Evolutionary conservation across 2,329 filamentous ascomycete species (phyloP), one percentile per base, ranked within the genome.

Genomic region (Aspergillus thermomutatus): DNA sequence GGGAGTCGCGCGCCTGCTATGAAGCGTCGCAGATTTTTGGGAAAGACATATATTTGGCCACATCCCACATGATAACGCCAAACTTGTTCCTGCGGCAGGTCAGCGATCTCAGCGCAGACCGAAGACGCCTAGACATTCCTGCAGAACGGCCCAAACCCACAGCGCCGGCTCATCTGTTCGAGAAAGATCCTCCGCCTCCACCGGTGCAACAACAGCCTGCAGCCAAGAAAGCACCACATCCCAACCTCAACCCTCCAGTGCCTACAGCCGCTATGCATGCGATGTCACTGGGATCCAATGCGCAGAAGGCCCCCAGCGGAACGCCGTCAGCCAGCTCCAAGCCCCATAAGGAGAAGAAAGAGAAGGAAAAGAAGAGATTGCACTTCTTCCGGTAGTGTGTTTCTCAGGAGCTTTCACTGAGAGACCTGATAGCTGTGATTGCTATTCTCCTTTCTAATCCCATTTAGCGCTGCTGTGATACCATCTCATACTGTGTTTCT

Each of bases 21-120:
- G 91, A 97, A 67, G 79, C 93, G 26, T 88, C 90, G 2, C 83
- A 87, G 52, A 79, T 86, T 50, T 86, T 86, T 49, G 86, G 85
- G 52, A 86, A 89, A 62, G 94, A 99, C 65, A 79, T 97, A n/a
- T 90, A 95, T 71, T 83, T 99, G 4, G 85, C 88, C 19, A 94
- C 91, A 0, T 92, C 89, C 25, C 94, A 99, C 71, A 97, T 99
- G 92, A 80, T 96, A 49, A 94, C 87, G 0, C 93, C 94, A 0
- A 80, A 85, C 45, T 80, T 95, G 21, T 99, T 92, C 72, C 76
- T 96, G 34, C 86, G 89, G 41, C 92, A 97, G 72, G 77, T 97
- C 1, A 84, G 86, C 19, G 92, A 96, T 68, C 80, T 97, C 14
- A 88, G 87, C 59, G 82, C 85, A 37, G 88, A 92, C 67, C 88